Evolutionary conservation across 768 basidiomycete species (phyloP), one percentile per base, ranked within the genome.

Genomic region (Tulasnella sp.): DNA sequence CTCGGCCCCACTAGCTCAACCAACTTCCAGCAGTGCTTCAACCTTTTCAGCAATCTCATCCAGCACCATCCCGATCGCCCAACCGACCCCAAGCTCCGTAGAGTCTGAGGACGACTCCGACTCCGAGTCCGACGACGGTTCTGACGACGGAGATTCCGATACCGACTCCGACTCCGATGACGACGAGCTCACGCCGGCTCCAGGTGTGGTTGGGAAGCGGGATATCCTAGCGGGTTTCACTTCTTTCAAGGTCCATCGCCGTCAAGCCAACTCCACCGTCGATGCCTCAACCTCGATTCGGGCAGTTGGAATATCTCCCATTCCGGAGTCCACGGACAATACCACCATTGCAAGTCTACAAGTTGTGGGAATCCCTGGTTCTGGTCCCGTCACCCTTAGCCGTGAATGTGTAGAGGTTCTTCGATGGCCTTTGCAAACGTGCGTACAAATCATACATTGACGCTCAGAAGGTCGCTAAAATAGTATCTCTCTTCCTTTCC

Each of bases 401-500:
- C 81, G 82, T 26, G 85, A 81, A 37, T 94, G 93, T 81, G 84
- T 92, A 57, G 84, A 85, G 84, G 85, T 90, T 48, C 84, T 93
- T 75, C 90, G 90, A 82, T 93, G 90, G 89, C 92, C 93, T 1
- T 86, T 90, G 39, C 87, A 88, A 74, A 85, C 87, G 92, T 94
- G 84, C 81, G 91, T 85, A 29, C 11, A 39, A 26, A 42, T 16
- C 35, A 73, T 23, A 11, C 42, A 73, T 78, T 42, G 16, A 35
- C 51, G 13, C 35, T 69, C 72, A 69, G 44, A 67, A 26, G 32
- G 67, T 78, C 32, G 37, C 70, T 51, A 9, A 76, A 16, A 35
- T 13, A 20, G 3, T 15, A 15, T 18, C 7, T 44, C 16, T 37
- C 76, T 80, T n/a, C 37, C 73, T 32, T 29, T 67, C 32, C 9